Evolutionary conservation across 805 yeast genomes (phyloP).

Genomic region (Kregervanrija delftensis): DNA sequence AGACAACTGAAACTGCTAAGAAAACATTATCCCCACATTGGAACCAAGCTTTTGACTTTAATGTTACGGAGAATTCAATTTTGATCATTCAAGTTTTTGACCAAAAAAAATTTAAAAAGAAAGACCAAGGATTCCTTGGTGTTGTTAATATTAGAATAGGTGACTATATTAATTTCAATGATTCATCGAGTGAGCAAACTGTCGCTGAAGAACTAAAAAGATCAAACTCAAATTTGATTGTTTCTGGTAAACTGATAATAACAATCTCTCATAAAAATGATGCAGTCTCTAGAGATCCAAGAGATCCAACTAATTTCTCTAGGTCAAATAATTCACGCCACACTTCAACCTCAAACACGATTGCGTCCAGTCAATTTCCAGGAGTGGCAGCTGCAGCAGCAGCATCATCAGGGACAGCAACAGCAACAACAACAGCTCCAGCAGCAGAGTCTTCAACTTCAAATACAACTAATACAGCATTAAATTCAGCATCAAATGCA

Average conservation of each 20-base stretch:
- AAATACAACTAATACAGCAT: not conserved
- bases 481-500: not conserved
- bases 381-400: constrained; percentile 23
- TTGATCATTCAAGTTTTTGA: constrained; percentile 92
- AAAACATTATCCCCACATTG: constrained; percentile 95
- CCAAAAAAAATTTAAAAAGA: constrained; percentile 94
- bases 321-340: constrained; percentile 4
- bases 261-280: constrained; percentile 48
- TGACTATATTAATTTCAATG: constrained; percentile 70
- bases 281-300: constrained; percentile 15
- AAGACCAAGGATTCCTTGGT: constrained; percentile 97
- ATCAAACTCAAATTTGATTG: constrained; percentile 86
- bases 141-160: constrained; percentile 88
- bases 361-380: constrained; percentile 19
- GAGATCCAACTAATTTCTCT: constrained; percentile 25
- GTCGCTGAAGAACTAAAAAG: constrained; percentile 87
- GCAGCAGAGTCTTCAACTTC: not conserved
- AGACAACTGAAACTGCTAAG: constrained; percentile 88
- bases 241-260: constrained; percentile 85
- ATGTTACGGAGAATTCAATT: constrained; percentile 71
- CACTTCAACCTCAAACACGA: constrained; percentile 8
- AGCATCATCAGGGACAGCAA: constrained; percentile 18
- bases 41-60: constrained; percentile 86
- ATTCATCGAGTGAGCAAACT: constrained; percentile 60
- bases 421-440: constrained; percentile 14